A percentile compares a stretch with the other conserved stretches of the same genome.
Conservation (phyloP, 768 basidiomycete genomes). For the Mycena vulgaris region DNA sequence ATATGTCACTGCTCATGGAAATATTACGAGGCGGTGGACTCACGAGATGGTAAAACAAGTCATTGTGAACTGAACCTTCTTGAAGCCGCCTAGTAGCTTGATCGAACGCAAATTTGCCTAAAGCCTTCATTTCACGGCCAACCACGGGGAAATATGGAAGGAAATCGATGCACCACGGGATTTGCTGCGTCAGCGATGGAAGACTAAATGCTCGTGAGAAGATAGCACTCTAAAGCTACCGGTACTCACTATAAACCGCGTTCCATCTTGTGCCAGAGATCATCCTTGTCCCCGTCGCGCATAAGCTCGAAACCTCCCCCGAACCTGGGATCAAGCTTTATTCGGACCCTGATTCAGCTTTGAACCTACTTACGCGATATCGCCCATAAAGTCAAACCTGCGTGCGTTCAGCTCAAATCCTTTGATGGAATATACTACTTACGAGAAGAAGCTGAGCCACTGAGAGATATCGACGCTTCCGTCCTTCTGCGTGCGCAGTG, state of each 20-base stretch:
- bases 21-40: background rate
- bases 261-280: slow-evolving; percentile 28
- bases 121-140: slow-evolving; percentile 16
- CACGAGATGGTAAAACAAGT: slow-evolving; percentile 31
- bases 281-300: slow-evolving; percentile 25
- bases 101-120: slow-evolving; percentile 17
- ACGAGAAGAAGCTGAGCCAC: slow-evolving; percentile 31
- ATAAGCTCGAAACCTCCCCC: slow-evolving; percentile 33
- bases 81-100: slow-evolving; percentile 21
- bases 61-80: slow-evolving; percentile 23
- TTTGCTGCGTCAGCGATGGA: slow-evolving; percentile 20
- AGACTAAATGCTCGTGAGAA: background rate
- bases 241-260: slow-evolving; percentile 9
- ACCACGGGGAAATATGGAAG: slow-evolving; percentile 7
- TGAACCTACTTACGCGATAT: slow-evolving; percentile 20
- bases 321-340: slow-evolving; percentile 2
- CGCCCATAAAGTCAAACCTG: slow-evolving; percentile 33
- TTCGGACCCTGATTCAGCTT: background rate
- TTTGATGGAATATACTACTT: background rate
- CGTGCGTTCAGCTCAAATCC: background rate
- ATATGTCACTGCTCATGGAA: background rate
- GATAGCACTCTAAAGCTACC: background rate
- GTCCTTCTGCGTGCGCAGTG: background rate
- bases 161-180: slow-evolving; percentile 18
- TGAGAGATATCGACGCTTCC: slow-evolving; percentile 16